Evolutionary conservation across 2,329 filamentous ascomycete genomes (phyloP).

Genomic region (Fusarium annulatum): DNA sequence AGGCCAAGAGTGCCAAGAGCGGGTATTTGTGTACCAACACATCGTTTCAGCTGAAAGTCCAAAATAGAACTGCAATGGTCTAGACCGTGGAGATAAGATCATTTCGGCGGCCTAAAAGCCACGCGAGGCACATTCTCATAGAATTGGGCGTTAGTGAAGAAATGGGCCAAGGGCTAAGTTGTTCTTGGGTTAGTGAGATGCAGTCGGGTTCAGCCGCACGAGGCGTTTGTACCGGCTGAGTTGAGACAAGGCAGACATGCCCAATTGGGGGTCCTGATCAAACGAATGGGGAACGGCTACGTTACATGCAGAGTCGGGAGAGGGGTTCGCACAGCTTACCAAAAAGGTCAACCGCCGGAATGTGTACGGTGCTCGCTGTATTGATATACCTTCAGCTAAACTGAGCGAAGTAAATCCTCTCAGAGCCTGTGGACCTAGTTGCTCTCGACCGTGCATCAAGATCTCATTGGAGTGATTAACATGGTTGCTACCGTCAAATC

Average conservation of each 20-base stretch:
- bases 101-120: conserved; percentile 11
- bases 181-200: conserved; percentile 1
- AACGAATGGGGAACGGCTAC: accelerated
- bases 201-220: conserved; percentile 24
- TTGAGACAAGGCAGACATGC: background rate
- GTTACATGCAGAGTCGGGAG: accelerated
- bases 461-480: no score
- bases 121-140: conserved; percentile 12
- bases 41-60: background rate
- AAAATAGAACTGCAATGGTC: background rate
- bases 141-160: background rate
- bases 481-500: no score
- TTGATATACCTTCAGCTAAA: no score
- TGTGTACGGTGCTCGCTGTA: no score
- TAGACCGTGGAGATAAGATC: background rate
- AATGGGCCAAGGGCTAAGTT: background rate
- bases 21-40: background rate
- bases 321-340: background rate
- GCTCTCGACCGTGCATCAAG: no score
- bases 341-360: background rate
- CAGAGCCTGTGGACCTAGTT: no score
- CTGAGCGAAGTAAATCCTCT: no score
- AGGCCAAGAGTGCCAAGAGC: conserved; percentile 5
- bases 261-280: accelerated
- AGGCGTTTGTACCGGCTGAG: background rate